Conservation (phyloP, 768 basidiomycete genomes). For the Leccinum disarticulatum region DNA sequence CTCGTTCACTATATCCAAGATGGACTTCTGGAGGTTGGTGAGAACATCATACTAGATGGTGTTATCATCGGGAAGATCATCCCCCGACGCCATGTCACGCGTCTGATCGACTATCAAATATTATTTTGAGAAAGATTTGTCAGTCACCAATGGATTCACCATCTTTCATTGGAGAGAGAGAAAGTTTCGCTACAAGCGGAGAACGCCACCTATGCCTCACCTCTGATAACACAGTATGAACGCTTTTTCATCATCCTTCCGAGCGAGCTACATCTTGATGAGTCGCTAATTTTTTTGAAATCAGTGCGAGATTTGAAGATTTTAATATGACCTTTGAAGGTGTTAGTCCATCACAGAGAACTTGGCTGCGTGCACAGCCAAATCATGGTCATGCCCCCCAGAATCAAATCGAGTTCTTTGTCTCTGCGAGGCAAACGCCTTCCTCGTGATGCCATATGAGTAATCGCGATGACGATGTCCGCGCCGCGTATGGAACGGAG, state of each 20-base stretch:
- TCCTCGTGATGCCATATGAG: conserved; percentile 15
- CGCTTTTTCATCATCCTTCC: background rate
- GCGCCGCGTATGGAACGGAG: conserved; percentile 1
- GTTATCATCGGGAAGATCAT: conserved; percentile 7
- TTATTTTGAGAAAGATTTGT: background rate
- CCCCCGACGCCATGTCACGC: conserved; percentile 4
- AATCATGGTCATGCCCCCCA: conserved; percentile 13
- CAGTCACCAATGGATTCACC: background rate
- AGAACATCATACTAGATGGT: conserved; percentile 1
- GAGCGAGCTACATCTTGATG: conserved; percentile 6
- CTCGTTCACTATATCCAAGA: background rate
- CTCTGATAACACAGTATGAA: background rate
- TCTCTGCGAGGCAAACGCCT: background rate
- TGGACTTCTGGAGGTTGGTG: background rate
- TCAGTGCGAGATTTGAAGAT: conserved; percentile 6
- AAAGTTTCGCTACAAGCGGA: background rate
- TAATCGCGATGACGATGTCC: conserved; percentile 11
- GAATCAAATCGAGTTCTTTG: conserved; percentile 7
- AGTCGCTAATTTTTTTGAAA: conserved; percentile 5
- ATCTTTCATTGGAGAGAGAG: background rate
- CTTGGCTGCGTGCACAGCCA: conserved; percentile 10
- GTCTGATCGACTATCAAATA: conserved; percentile 4
- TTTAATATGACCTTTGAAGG: conserved; percentile 5
- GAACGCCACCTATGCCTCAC: conserved; percentile 2
- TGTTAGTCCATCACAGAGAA: background rate